Evolutionary conservation across 1,139 yeast genomes (phyloP).

Genomic region (Diutina scorzettiae): DNA sequence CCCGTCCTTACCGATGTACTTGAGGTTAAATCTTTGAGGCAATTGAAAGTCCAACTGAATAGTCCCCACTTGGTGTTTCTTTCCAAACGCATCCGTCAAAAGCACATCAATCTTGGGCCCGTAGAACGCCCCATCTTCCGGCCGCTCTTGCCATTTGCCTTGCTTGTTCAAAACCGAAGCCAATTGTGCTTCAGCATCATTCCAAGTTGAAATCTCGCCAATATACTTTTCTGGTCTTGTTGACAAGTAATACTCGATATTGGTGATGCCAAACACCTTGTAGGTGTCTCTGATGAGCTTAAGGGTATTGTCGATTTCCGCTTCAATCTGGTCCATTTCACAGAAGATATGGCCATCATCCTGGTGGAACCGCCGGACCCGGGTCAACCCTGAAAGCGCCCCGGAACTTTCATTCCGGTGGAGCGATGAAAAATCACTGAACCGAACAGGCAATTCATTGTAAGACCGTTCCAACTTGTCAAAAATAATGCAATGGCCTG

Average conservation of each 20-base stretch:
- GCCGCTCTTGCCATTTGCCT: slow-evolving; percentile 59
- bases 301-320: slow-evolving; percentile 66
- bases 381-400: slow-evolving; percentile 84
- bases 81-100: slow-evolving; percentile 70
- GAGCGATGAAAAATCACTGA: slow-evolving; percentile 85
- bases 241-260: slow-evolving; percentile 62
- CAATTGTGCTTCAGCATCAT: slow-evolving; percentile 67
- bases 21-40: slow-evolving; percentile 72
- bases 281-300: slow-evolving; percentile 70
- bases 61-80: slow-evolving; percentile 91
- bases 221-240: slow-evolving; percentile 83
- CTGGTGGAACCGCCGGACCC: slow-evolving; percentile 95
- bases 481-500: slow-evolving; percentile 90
- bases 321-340: slow-evolving; percentile 64
- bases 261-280: slow-evolving; percentile 57
- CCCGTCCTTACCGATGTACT: slow-evolving; percentile 44
- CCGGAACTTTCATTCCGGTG: slow-evolving; percentile 96
- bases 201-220: slow-evolving; percentile 79
- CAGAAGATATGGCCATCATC: slow-evolving; percentile 98
- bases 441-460: slow-evolving; percentile 79
- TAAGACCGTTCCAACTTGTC: slow-evolving; percentile 75
- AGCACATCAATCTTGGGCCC: slow-evolving; percentile 93
- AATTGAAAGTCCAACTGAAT: slow-evolving; percentile 92
- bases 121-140: slow-evolving; percentile 96
- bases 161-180: slow-evolving; percentile 45